Conservation (phyloP, 2,329 filamentous ascomycete species). For the Pochonia chlamydosporia region DNA sequence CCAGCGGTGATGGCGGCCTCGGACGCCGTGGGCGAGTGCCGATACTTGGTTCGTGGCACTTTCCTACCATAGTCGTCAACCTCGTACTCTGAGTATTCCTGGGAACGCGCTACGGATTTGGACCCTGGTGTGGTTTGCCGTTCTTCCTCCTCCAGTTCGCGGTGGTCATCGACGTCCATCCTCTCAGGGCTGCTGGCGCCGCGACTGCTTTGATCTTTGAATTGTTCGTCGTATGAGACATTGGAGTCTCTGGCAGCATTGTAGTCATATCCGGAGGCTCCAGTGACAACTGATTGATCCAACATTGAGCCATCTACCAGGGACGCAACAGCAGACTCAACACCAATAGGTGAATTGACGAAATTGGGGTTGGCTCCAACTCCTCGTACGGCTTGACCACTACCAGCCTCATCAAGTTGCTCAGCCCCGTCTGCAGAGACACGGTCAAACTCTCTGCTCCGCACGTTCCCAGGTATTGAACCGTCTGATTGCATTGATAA, state of each 20-base stretch:
- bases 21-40: constrained; percentile 48
- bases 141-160: constrained; percentile 33
- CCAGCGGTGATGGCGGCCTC: constrained; percentile 53
- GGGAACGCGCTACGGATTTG: constrained; percentile 32
- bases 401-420: constrained; percentile 52
- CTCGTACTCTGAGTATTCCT: constrained; percentile 50
- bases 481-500: constrained; percentile 28
- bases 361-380: constrained; percentile 71
- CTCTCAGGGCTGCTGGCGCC: constrained; percentile 34
- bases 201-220: constrained; percentile 25
- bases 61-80: constrained; percentile 54
- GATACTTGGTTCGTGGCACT: constrained; percentile 38
- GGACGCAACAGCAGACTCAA: constrained; percentile 89
- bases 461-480: constrained; percentile 33
- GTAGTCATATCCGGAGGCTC: constrained; percentile 47
- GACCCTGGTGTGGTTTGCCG: constrained; percentile 33
- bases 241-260: constrained; percentile 30
- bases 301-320: constrained; percentile 69
- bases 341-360: constrained; percentile 63
- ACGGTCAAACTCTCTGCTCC: constrained; percentile 48
- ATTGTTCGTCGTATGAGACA: constrained; percentile 26
- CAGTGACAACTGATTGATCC: constrained; percentile 63
- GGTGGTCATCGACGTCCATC: constrained; percentile 32
- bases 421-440: constrained; percentile 49
- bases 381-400: constrained; percentile 65